These are phyloP conservation scores for Ophiocordyceps australis DNA, from an alignment of 2,329 filamentous ascomycete genomes.

Conservation along the genomic window DNA sequence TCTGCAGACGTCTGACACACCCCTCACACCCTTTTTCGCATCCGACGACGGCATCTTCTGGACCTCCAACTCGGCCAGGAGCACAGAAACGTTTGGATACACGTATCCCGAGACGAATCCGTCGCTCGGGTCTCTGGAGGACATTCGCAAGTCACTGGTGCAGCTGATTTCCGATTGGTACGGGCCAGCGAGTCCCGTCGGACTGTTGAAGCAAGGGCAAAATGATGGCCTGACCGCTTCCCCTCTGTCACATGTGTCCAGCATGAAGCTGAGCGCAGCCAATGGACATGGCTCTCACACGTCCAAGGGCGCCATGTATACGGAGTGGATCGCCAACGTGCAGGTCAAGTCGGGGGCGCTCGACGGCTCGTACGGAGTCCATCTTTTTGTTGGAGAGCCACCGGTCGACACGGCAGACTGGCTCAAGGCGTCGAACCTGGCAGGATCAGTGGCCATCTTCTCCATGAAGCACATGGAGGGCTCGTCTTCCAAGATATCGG, in stretches of 20 bases:
- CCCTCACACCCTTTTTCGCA: conserved; percentile 50
- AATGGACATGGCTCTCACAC: conserved; percentile 10
- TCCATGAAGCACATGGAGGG: conserved; percentile 18
- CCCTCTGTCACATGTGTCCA: too few relatives aligned
- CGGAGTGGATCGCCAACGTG: conserved; percentile 54
- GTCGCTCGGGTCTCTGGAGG: conserved; percentile 6
- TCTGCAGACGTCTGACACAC: conserved; percentile 32
- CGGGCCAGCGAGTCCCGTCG: conserved; percentile 12
- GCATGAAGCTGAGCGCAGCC: conserved; percentile 7
- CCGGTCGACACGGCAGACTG: conserved; percentile 26
- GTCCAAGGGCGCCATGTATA: conserved; percentile 23
- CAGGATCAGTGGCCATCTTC: conserved; percentile 44
- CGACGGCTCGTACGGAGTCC: conserved; percentile 39
- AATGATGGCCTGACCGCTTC: too few relatives aligned
- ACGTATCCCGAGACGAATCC: conserved; percentile 46
- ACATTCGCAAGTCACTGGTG: conserved; percentile 14
- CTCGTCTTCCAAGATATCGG: conserved; percentile 19
- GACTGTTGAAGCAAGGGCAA: conserved; percentile 4
- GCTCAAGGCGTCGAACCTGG: conserved; percentile 32
- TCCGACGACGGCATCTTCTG: conserved; percentile 42
- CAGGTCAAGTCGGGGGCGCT: conserved; percentile 40
- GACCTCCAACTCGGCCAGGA: conserved; percentile 44
- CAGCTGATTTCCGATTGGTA: conserved; percentile 33
- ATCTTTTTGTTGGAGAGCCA: conserved; percentile 47
- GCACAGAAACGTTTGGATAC: conserved; percentile 48